Evolutionary conservation across 257 asterid species (phyloP), one percentile per base, ranked within the genome.

Genomic region (Lycium ferocissimum): DNA sequence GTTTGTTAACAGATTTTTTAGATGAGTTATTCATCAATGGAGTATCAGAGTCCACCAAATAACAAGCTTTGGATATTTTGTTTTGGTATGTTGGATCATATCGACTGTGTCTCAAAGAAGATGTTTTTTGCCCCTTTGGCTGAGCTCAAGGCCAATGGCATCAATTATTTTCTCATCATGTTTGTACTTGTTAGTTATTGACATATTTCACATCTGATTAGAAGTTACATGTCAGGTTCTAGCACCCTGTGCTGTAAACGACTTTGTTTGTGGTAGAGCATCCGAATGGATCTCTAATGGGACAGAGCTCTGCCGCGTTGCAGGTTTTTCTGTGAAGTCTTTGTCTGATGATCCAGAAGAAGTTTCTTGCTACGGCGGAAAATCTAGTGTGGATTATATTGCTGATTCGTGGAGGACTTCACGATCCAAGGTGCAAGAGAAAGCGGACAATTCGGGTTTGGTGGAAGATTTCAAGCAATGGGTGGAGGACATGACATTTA

Each of bases 271-370:
- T 90, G 99, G 99, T 87, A 93, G 89, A 91, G 98, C 98, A 87
- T 94, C 97, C 3, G 93, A 97, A 87, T 97, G 98, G 98, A 93
- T 94, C 92, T 91, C 97, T 84, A 95, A 97, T 86, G 99, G 99
- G 90, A 95, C 99, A 79, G 99, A 94, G 86, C 97, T 97, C 91
- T 97, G 99, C 94, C 92, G 79, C 59, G 90, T 87, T 86, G 92
- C 99, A 67, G 99, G 99, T 89, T 95, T 97, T 91, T 91, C 95
- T 58, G 96, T 95, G 86, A 87, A 78, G 86, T 86, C 94, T 18
- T 35, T 83, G 78, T 83, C 80, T 78, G 93, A 91, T 80, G 94
- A 92, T 61, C 87, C 89, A 13, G 91, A 88, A 85, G 97, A 91
- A 82, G 54, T 90, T 73, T 90, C 90, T 12, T 97, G 99, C 89